Conservation (phyloP, 371 early-diverging fungal genomes). For the Syncephalastrum sp. region DNA sequence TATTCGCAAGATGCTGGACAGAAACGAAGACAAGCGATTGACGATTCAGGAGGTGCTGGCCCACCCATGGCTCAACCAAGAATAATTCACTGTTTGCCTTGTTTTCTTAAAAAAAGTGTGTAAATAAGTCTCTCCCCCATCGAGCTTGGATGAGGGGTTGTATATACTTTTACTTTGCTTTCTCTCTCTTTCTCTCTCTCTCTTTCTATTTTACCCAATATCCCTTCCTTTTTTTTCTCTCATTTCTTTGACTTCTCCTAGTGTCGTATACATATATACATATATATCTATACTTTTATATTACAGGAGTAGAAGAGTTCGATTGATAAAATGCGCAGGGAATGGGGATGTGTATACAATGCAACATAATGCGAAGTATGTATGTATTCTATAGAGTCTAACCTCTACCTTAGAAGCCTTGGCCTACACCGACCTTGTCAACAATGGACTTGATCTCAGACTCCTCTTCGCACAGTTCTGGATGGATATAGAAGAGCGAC, state of each 20-base stretch:
- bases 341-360: no score
- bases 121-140: neutral
- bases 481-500: slow-evolving; percentile 54
- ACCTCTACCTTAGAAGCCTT: slow-evolving; percentile 31
- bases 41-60: slow-evolving; percentile 54
- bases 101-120: no score
- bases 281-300: slow-evolving; percentile 5
- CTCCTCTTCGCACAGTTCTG: slow-evolving; percentile 51
- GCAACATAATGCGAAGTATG: neutral
- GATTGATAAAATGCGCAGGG: no score
- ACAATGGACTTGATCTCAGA: slow-evolving; percentile 35
- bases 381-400: slow-evolving; percentile 1
- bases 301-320: neutral
- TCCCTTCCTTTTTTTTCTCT: slow-evolving; percentile 2
- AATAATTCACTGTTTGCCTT: no score
- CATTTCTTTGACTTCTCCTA: neutral
- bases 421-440: slow-evolving; percentile 44
- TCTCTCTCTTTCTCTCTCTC: neutral
- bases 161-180: neutral
- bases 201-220: neutral
- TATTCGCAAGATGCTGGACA: slow-evolving; percentile 53
- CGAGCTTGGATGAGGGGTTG: no score
- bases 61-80: slow-evolving; percentile 52
- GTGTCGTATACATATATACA: neutral
- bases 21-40: slow-evolving; percentile 51